Percentiles rank a stretch among this genome's conserved stretches.
Conservation (phyloP, 257 asterid genomes). For the Thymus mandschuricus region DNA sequence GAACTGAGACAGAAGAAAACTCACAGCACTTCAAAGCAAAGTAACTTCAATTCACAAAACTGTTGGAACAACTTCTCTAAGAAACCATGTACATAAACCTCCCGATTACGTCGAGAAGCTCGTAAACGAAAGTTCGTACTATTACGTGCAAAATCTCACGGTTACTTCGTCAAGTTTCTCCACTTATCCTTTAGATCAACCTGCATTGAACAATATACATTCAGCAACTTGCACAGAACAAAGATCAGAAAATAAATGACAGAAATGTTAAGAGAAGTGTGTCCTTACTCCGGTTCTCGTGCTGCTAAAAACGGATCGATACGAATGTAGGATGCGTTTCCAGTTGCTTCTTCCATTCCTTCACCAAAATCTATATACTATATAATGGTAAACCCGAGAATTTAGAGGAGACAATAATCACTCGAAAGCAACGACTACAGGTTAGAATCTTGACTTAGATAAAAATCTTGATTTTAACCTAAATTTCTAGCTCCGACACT, state of each 20-base stretch:
- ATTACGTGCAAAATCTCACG: conserved; percentile 23
- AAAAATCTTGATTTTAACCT: too few relatives aligned
- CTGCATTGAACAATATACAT: conserved; percentile 40
- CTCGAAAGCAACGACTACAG: too few relatives aligned
- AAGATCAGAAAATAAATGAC: conserved; percentile 17
- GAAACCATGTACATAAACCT: too few relatives aligned
- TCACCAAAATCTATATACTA: conserved; percentile 8
- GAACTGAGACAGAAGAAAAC: too few relatives aligned
- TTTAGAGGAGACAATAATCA: too few relatives aligned
- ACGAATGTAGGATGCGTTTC: conserved; percentile 53
- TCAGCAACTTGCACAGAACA: conserved; percentile 2
- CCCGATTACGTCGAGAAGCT: conserved; percentile 14
- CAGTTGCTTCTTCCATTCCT: conserved; percentile 81
- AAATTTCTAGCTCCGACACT: too few relatives aligned
- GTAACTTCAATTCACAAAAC: too few relatives aligned
- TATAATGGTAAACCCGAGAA: too few relatives aligned
- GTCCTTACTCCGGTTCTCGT: conserved; percentile 66
- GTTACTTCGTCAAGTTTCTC: conserved; percentile 71
- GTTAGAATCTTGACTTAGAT: too few relatives aligned
- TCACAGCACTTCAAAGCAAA: too few relatives aligned
- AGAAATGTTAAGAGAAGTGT: neutral
- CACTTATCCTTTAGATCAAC: conserved; percentile 94
- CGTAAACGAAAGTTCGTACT: conserved; percentile 20
- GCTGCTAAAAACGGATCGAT: conserved; percentile 52
- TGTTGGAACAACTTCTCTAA: too few relatives aligned